A percentile compares a stretch with the other conserved stretches of the same genome.
Evolutionary conservation across 75 land plant species (phyloP).

Genomic region (Sequoiadendron giganteum): DNA sequence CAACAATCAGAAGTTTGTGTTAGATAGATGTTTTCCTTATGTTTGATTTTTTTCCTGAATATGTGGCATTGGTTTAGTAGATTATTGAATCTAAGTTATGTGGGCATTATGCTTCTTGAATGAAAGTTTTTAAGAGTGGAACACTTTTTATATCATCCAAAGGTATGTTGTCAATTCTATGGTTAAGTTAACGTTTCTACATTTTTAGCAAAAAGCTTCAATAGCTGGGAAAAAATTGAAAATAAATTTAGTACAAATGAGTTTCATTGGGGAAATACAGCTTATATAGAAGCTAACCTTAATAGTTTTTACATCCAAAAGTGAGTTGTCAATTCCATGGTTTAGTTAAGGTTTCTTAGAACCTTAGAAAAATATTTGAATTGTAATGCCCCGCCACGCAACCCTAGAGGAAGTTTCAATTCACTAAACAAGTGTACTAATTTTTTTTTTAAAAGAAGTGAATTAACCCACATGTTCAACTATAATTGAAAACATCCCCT

Average conservation of each 20-base stretch:
- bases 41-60: not conserved
- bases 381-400: too few species aligned
- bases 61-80: not conserved
- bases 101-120: not conserved
- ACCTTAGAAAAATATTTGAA: not conserved
- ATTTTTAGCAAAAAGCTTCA: not conserved
- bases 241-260: not conserved
- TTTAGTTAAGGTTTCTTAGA: not conserved
- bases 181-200: not conserved
- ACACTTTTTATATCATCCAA: slow-evolving; percentile 82
- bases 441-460: too few species aligned
- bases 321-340: too few species aligned
- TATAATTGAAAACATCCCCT: too few species aligned
- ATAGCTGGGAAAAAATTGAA: not conserved
- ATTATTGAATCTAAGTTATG: not conserved
- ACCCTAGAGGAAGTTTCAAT: too few species aligned
- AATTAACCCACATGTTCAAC: too few species aligned
- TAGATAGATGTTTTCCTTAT: not conserved
- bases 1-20: not conserved
- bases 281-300: not conserved
- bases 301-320: not conserved
- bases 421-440: too few species aligned
- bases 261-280: not conserved
- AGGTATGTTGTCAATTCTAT: slow-evolving; percentile 36
- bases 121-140: slow-evolving; percentile 83